Evolutionary conservation across 2,329 filamentous ascomycete genomes (phyloP), one percentile per base, ranked within the genome.

Genomic region (Chrysoporthe deuterocubensis): DNA sequence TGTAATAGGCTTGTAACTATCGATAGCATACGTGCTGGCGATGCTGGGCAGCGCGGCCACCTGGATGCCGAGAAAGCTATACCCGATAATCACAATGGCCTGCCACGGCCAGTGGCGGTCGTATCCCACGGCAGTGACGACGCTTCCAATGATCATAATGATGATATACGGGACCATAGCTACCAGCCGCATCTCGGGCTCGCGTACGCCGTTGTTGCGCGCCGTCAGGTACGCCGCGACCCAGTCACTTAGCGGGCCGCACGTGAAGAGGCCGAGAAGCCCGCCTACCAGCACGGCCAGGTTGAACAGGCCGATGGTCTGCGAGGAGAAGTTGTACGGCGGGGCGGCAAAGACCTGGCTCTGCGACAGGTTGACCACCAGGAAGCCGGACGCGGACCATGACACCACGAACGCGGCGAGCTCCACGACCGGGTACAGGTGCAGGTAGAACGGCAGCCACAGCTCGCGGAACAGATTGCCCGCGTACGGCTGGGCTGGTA

Each of bases 1-100:
- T 0, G 87, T 83, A 1, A 89, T 85, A 0, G 88, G 87, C 76
- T 90, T 90, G 76, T 90, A 90, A 66, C 82, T 85, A 74, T 90
- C 88, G 18, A 90, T 83, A 0, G 87, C 85, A 72, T 90, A 90
- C 2, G 80, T 87, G 44, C 80, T 85, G 4, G 80, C 82, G 67
- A 90, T 90, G 14, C 83, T 83, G 0, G 88, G 88, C 14, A 90
- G 76, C 0, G 86, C 87, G 4, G 75, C 72, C 4, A 79, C 75
- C 68, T 78, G 76, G 26, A 78, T 71, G 2, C 78, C 78, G 0
- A 74, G 65, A 42, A 72, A 73, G 0, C 70, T 79, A 71, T 84
- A 86, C 1, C 84, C 84, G 69, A 83, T 75, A 2, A 86, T 76
- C 14, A 85, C 75, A 61, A 85, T 82, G 4, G 78, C 78, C 43